A percentile compares a stretch with the other conserved stretches of the same genome.
Evolutionary conservation across 257 asterid species (phyloP).

Genomic region (Penstemon newberryi): DNA sequence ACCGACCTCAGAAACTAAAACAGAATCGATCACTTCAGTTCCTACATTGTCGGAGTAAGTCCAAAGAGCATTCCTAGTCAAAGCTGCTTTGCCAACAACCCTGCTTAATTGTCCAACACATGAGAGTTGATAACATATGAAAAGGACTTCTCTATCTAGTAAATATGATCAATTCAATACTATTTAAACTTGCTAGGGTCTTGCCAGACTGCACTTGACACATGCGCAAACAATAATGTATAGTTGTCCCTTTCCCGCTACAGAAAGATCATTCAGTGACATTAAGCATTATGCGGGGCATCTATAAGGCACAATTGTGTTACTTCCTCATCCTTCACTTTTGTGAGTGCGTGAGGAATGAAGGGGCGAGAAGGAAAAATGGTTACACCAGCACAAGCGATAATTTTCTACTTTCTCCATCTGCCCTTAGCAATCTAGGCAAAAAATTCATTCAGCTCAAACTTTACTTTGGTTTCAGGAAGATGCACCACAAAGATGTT

Average conservation of each 20-base stretch:
- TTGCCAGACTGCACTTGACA: background rate
- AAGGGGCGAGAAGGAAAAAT: background rate
- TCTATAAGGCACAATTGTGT: background rate
- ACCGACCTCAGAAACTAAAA: constrained; percentile 57
- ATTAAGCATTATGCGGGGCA: background rate
- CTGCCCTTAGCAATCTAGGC: background rate
- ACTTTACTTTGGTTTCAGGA: background rate
- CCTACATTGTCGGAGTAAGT: constrained; percentile 55
- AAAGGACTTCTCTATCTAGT: constrained; percentile 16
- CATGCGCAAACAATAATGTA: constrained; percentile 7
- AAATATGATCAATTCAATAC: background rate
- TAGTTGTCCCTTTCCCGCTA: constrained; percentile 5
- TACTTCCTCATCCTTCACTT: background rate
- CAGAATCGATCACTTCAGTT: constrained; percentile 44
- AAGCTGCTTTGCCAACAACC: constrained; percentile 71
- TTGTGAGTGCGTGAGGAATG: background rate
- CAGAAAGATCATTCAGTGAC: constrained; percentile 11
- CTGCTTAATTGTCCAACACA: constrained; percentile 43
- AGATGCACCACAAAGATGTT: background rate
- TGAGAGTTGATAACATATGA: constrained; percentile 19
- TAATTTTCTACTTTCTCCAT: background rate
- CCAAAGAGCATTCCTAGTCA: constrained; percentile 65
- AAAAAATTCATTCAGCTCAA: background rate
- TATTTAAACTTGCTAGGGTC: constrained; percentile 6
- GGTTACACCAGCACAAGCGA: background rate